These are phyloP conservation scores for Cornus florida DNA, from an alignment of 148 eudicot genomes.

Conservation along the genomic window DNA sequence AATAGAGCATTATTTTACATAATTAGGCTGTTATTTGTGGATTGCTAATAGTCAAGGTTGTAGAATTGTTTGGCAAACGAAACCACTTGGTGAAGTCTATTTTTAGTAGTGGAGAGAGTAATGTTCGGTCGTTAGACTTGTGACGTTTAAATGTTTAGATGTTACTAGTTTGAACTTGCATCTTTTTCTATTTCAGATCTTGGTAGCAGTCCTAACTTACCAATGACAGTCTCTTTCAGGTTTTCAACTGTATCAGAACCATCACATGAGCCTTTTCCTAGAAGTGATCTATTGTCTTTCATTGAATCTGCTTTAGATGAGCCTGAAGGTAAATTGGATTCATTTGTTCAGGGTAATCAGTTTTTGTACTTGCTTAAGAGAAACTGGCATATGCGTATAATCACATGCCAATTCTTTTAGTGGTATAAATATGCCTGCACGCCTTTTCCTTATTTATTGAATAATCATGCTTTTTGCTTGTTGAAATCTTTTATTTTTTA, in stretches of 20 bases:
- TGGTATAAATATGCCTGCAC: no score
- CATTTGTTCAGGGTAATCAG: neutral
- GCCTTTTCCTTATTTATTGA: no score
- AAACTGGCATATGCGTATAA: neutral
- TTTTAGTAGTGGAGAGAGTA: neutral
- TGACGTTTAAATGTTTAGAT: neutral
- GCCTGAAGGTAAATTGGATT: constrained; percentile 53
- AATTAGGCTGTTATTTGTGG: neutral
- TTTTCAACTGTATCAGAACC: constrained; percentile 58
- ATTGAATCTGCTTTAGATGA: constrained; percentile 48
- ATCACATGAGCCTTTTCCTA: constrained; percentile 31
- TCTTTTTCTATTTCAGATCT: neutral
- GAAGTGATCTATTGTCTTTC: constrained; percentile 52
- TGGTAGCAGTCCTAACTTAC: constrained; percentile 45
- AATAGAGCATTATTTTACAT: neutral
- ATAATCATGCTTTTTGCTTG: no score
- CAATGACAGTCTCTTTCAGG: constrained; percentile 58
- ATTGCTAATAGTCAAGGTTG: neutral
- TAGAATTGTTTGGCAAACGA: neutral
- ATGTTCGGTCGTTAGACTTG: neutral
- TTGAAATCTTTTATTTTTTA: no score
- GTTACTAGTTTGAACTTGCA: neutral
- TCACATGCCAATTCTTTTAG: no score
- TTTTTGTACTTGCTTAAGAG: neutral
- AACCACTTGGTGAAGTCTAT: neutral